Base-by-base conservation (phyloP, 768 basidiomycete genomes). In the Tephrocybe sp. region DNA sequence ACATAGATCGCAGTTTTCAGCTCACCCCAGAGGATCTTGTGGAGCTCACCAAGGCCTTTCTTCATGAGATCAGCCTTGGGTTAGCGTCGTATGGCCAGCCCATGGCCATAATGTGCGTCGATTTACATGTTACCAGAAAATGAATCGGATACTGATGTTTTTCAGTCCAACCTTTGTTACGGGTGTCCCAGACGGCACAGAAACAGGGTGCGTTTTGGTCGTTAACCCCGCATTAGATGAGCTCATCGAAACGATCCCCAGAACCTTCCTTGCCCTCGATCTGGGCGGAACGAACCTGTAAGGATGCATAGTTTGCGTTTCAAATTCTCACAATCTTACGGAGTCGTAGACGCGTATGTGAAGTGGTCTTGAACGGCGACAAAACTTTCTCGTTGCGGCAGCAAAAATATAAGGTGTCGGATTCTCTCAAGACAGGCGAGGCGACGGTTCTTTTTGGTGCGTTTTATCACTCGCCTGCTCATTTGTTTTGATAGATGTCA, bases 211-310 rank as follows among this genome's bases (percentile, higher is more conserved):
- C 33, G 25, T 45, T 40, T 19, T 33, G 22, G 31, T 41, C 25
- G 31, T 33, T 22, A 19, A 38, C 39, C 25, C 42, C n/a, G 23
- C 29, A 22, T 34, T 25, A 29, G 24, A 42, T 41, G 24, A 49
- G 29, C 50, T 25, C 33, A 45, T 37, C 40, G 34, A 42, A 18
- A 27, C 24, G 38, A 49, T 43, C 43, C 42, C 7, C 59, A 97
- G 94, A 38, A 95, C 93, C 5, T 99, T 97, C 69, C 82, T 98
- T 45, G 94, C 97, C 3, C 78, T 98, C 16, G 95, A 99, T 73
- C 80, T 99, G 16, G 97, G 97, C 33, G 97, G 97, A 48, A 99
- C 97, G 19, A 99, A 99, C 65, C 78, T 99, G 89, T 97, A 69
- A 64, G 88, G 74, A 19, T 25, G 10, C 27, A 13, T 40, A 21